Evolutionary conservation across 2,329 filamentous ascomycete genomes (phyloP).

Genomic region (Colletotrichum lini): DNA sequence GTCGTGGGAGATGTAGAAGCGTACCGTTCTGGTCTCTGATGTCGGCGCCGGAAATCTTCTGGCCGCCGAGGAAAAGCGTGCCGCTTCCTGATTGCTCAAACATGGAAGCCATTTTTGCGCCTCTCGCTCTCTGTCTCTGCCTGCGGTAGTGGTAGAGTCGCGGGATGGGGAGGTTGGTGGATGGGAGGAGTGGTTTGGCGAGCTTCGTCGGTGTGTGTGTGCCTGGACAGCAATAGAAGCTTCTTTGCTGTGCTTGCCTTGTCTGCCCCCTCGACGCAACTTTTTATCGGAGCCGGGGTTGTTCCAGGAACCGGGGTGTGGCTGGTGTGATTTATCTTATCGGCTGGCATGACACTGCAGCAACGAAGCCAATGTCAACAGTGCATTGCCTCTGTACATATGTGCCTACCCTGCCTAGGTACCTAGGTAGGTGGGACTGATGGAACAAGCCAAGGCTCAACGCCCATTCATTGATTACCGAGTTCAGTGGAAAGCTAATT

Average conservation of each 20-base stretch:
- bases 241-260: constrained; percentile 42
- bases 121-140: constrained; percentile 20
- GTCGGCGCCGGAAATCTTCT: constrained; percentile 97
- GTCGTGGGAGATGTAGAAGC: constrained; percentile 35
- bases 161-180: constrained; percentile 37
- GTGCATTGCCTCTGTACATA: too few species aligned
- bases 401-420: too few species aligned
- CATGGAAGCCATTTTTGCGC: constrained; percentile 84
- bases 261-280: constrained; percentile 39
- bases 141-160: constrained; percentile 28
- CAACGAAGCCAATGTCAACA: background rate
- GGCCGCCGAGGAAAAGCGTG: constrained; percentile 95
- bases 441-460: too few species aligned
- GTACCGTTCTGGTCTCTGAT: constrained; percentile 96
- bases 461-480: accelerated
- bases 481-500: accelerated
- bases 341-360: background rate
- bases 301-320: constrained; percentile 43
- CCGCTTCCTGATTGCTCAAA: constrained; percentile 97
- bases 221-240: constrained; percentile 44
- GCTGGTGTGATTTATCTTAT: constrained; percentile 35
- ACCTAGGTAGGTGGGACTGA: background rate
- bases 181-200: constrained; percentile 17
- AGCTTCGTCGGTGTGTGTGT: constrained; percentile 41
- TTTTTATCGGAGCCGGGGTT: constrained; percentile 44